Percentiles rank a stretch among this genome's conserved stretches.
These are phyloP conservation scores for Cordyceps tenuipes DNA, from an alignment of 2,329 filamentous ascomycete species.

Conservation along the genomic window DNA sequence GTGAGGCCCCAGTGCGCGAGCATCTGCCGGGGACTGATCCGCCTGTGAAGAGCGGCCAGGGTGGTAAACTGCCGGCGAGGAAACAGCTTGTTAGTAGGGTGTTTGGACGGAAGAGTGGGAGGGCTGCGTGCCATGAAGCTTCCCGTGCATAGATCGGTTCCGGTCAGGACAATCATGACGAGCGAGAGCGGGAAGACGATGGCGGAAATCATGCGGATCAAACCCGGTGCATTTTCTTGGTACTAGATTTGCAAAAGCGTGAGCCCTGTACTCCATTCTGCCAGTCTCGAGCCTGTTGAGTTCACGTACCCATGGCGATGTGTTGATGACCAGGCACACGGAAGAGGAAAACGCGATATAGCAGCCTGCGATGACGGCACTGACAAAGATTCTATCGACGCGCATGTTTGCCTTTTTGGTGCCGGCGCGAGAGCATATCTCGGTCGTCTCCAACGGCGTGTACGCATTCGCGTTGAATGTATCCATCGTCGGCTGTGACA, in stretches of 20 bases:
- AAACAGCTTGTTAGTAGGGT: background rate
- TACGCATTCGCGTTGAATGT: slow-evolving; percentile 24
- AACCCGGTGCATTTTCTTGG: slow-evolving; percentile 37
- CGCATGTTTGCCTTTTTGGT: slow-evolving; percentile 44
- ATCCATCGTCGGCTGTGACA: background rate
- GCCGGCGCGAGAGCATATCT: slow-evolving; percentile 42
- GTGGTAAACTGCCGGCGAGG: slow-evolving; percentile 14
- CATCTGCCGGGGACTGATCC: slow-evolving; percentile 14
- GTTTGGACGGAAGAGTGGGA: too few species aligned
- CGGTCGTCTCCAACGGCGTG: slow-evolving; percentile 39
- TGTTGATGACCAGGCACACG: slow-evolving; percentile 35
- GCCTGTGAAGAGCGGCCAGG: slow-evolving; percentile 12
- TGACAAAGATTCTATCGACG: slow-evolving; percentile 43
- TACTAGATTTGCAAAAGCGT: slow-evolving; percentile 17
- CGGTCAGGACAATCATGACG: slow-evolving; percentile 39
- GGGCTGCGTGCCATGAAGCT: slow-evolving; percentile 30
- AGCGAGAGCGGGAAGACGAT: slow-evolving; percentile 42
- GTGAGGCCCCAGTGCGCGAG: slow-evolving; percentile 30
- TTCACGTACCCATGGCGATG: slow-evolving; percentile 33
- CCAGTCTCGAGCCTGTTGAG: background rate
- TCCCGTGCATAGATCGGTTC: slow-evolving; percentile 40
- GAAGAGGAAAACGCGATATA: slow-evolving; percentile 44
- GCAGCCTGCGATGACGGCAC: slow-evolving; percentile 41
- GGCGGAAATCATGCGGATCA: slow-evolving; percentile 36
- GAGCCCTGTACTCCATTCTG: background rate